A percentile compares a stretch with the other conserved stretches of the same genome.
phyloP scores from a whole-genome alignment of 306 rosid genomes.

The Clitoria ternatea region DNA sequence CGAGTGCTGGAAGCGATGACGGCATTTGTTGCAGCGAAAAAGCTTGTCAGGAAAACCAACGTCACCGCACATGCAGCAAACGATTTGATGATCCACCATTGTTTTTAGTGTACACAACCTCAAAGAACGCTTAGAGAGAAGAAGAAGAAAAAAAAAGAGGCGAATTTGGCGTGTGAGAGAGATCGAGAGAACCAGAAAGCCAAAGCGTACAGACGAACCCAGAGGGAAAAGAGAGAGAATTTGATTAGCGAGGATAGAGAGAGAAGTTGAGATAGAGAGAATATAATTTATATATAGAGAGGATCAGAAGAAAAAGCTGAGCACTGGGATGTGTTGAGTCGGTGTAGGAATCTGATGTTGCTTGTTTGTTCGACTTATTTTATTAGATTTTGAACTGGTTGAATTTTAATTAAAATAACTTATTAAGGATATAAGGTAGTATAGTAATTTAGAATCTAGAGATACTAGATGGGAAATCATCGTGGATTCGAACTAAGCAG shows the following conservation, averaged over 20 bases:
- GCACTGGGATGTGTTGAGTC: constrained; percentile 43
- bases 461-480: too few relatives aligned
- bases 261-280: not conserved
- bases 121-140: not conserved
- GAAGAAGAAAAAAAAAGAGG: not conserved
- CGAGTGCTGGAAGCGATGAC: constrained; percentile 93
- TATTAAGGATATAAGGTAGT: too few relatives aligned
- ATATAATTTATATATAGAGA: constrained; percentile 45
- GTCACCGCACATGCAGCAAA: constrained; percentile 99
- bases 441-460: too few relatives aligned
- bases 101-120: not conserved
- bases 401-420: too few relatives aligned
- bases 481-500: too few relatives aligned
- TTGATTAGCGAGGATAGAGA: not conserved
- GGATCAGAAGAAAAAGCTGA: constrained; percentile 20
- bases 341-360: constrained; percentile 42
- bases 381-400: too few relatives aligned
- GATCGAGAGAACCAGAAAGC: not conserved
- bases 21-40: constrained; percentile 93
- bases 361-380: not conserved
- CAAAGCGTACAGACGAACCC: not conserved
- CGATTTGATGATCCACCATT: constrained; percentile 87
- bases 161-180: not conserved
- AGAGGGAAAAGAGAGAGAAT: not conserved
- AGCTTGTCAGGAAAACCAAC: constrained; percentile 95